phyloP scores from a whole-genome alignment of 352 stramenopile species.

The Phytopythium ostracodes region DNA sequence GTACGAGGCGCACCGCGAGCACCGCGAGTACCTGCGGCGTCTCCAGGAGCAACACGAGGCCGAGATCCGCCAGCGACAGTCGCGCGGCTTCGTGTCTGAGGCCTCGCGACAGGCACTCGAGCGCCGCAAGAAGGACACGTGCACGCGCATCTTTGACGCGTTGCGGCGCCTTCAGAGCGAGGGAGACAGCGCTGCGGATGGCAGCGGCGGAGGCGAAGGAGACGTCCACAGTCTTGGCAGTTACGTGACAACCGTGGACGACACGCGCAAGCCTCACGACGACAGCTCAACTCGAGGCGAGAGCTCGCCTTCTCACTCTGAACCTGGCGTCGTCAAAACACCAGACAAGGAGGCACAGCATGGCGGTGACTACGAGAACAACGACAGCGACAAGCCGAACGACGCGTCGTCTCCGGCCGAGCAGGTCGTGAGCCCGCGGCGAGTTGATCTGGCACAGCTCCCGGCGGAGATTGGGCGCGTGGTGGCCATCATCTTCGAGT shows the following conservation, averaged over 20 bases:
- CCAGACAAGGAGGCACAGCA: not conserved
- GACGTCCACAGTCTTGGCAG: not conserved
- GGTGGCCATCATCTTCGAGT: slow-evolving; percentile 62
- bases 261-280: not conserved
- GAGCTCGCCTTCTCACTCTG: not conserved
- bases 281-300: not conserved
- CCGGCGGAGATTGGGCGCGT: slow-evolving; percentile 50
- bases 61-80: slow-evolving; percentile 35
- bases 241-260: not conserved
- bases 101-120: slow-evolving; percentile 52
- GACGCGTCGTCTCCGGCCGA: not conserved
- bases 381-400: not conserved
- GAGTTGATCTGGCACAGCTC: slow-evolving; percentile 39
- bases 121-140: slow-evolving; percentile 54
- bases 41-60: slow-evolving; percentile 39
- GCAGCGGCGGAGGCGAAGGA: not conserved
- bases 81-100: slow-evolving; percentile 57
- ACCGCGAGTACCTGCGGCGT: slow-evolving; percentile 51
- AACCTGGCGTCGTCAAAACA: not conserved
- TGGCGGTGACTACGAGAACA: not conserved
- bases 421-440: slow-evolving; percentile 23
- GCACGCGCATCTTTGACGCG: slow-evolving; percentile 45
- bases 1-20: slow-evolving; percentile 55
- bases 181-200: not conserved
- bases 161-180: slow-evolving; percentile 16